Evolutionary conservation across 2,329 filamentous ascomycete species (phyloP).

Genomic region (Botrytis elliptica): DNA sequence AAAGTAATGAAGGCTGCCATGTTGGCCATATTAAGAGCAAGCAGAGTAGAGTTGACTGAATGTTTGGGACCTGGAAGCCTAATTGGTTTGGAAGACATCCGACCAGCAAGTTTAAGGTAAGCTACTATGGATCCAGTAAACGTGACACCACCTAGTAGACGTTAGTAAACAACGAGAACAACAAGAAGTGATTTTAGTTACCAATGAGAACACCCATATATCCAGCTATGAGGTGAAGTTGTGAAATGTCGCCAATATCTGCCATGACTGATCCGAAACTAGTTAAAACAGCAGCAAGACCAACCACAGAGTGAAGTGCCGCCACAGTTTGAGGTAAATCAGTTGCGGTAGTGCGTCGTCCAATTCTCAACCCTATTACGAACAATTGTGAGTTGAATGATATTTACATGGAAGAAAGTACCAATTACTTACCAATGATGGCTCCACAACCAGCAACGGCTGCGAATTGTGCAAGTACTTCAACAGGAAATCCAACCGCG

Average conservation of each 20-base stretch:
- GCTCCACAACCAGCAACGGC: constrained; percentile 70
- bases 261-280: constrained; percentile 85
- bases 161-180: background rate
- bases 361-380: constrained; percentile 64
- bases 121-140: constrained; percentile 90
- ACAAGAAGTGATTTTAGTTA: constrained; percentile 35
- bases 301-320: constrained; percentile 85
- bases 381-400: background rate
- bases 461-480: constrained; percentile 78
- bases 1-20: constrained; percentile 82
- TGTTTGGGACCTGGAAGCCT: constrained; percentile 71
- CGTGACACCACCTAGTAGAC: constrained; percentile 64
- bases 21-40: constrained; percentile 75
- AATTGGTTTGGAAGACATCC: constrained; percentile 75
- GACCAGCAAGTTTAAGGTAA: constrained; percentile 81
- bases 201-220: constrained; percentile 85
- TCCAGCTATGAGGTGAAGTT: constrained; percentile 78
- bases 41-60: constrained; percentile 68
- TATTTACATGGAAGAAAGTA: background rate
- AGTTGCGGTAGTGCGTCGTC: constrained; percentile 82
- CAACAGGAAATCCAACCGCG: constrained; percentile 76
- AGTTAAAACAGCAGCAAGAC: constrained; percentile 82
- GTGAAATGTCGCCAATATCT: constrained; percentile 67
- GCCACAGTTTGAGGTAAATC: constrained; percentile 87
- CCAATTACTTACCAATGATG: constrained; percentile 50